Base-by-base conservation (phyloP, 169 alveolate species). In the Cryptosporidium sp. region DNA sequence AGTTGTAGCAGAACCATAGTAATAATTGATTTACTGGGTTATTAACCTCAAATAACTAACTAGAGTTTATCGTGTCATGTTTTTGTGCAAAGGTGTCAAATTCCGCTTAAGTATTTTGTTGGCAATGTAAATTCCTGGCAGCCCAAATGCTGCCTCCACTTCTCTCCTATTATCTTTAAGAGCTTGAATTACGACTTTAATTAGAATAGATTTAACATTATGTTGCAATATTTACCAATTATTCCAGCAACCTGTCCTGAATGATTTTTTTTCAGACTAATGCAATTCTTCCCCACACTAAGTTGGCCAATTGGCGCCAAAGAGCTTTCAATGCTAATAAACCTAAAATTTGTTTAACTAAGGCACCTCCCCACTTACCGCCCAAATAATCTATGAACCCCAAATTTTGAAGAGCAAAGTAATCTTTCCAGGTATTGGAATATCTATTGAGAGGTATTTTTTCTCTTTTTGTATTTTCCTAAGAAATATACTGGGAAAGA, bases 341-440 rank as follows among this genome's bases (percentile, higher is more conserved):
- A 55, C 67, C 31, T 51, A 65, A 33, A 65, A 65, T 35, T 21
- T n/a, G 37, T 55, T 55, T 29, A 65, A 37, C 1, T 48, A 65
- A 29, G 12, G 65, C 59, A 45, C 65, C 75, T 80, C 89, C 89
- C 89, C 89, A 80, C 89, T 80, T 80, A 21, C 89, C 89, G 89
- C 89, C 80, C 70, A 65, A 80, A 37, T 21, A 51, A 59, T 80
- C 89, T 80, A 80, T 62, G 89, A 80, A 59, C 62, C 86, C 86
- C 86, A 65, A 65, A 31, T 65, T 31, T 65, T 65, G 33, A 37
- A 65, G 71, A 31, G 50, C 67, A 65, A n/a, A 65, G 71, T 65
- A 65, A 65, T 65, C 71, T 65, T 65, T 65, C 43, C 71, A 65
- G 51, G 71, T 29, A 65, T 35, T 35, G 71, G 71, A 35, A 51